These are phyloP conservation scores for Diospyros kaki DNA, from an alignment of 148 eudicot genomes.

Conservation along the genomic window DNA sequence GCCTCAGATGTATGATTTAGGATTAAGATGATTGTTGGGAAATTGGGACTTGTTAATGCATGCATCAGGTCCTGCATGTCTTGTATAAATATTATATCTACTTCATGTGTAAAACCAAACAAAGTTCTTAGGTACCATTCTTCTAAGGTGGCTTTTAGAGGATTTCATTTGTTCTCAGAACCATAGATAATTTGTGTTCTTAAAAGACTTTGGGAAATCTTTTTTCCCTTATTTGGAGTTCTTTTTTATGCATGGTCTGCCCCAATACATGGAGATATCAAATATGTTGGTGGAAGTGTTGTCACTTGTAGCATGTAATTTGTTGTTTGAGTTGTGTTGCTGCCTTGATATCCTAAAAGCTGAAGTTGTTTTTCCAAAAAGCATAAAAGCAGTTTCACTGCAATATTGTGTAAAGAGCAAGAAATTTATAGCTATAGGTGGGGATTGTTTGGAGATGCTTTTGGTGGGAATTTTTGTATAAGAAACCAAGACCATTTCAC, in stretches of 20 bases:
- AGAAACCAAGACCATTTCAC: not conserved
- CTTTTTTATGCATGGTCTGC: not conserved
- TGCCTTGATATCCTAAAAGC: not conserved
- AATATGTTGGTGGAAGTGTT: not conserved
- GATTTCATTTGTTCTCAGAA: not conserved
- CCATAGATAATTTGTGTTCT: not conserved
- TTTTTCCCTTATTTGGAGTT: not conserved
- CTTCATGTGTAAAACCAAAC: not conserved
- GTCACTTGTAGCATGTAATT: not conserved
- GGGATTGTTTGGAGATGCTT: not conserved
- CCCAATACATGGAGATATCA: not conserved
- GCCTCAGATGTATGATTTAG: not conserved
- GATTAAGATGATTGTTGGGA: not conserved
- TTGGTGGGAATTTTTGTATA: not conserved
- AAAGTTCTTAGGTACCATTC: not conserved
- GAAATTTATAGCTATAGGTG: not conserved
- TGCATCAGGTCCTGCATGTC: not conserved
- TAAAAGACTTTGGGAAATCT: not conserved
- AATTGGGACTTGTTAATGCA: not conserved
- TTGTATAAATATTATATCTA: not conserved
- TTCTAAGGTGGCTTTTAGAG: not conserved
- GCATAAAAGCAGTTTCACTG: not conserved
- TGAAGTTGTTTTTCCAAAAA: not conserved
- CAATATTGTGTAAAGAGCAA: not conserved
- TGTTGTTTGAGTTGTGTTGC: not conserved